These are phyloP conservation scores for Saccharomycopsis fermentans DNA, from an alignment of 805 yeast species.

Conservation along the genomic window DNA sequence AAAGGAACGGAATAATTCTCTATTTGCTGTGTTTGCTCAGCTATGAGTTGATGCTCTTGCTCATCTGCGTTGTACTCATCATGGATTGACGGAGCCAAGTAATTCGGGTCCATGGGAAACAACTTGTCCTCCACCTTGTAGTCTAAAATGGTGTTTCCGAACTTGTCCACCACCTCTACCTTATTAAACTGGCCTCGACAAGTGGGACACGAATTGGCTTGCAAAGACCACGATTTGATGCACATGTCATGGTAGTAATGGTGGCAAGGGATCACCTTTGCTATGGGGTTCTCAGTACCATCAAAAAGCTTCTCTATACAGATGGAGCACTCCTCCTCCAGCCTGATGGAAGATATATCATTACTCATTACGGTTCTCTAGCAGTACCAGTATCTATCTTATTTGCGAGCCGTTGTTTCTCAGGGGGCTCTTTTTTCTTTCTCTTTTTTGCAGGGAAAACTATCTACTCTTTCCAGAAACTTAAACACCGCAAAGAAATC, in stretches of 20 bases:
- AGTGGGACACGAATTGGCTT: constrained; percentile 52
- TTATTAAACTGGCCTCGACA: constrained; percentile 40
- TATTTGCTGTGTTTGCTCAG: background rate
- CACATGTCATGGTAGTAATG: constrained; percentile 52
- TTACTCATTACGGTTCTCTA: background rate
- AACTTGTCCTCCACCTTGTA: constrained; percentile 17
- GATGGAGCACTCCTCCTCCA: constrained; percentile 40
- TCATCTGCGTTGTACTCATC: background rate
- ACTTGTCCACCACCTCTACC: constrained; percentile 26
- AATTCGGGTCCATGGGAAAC: constrained; percentile 10
- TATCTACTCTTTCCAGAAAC: background rate
- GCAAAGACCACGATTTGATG: constrained; percentile 44
- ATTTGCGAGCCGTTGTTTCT: background rate
- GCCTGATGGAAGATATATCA: background rate
- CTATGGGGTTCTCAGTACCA: constrained; percentile 16
- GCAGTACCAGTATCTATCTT: background rate
- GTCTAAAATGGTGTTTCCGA: constrained; percentile 17
- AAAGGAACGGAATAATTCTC: constrained; percentile 4
- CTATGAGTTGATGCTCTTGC: constrained; percentile 1
- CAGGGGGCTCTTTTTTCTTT: background rate
- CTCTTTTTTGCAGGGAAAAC: background rate
- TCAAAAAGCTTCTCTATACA: constrained; percentile 38
- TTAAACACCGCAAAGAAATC: background rate
- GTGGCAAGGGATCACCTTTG: constrained; percentile 34
- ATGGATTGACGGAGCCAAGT: constrained; percentile 7